phyloP scores from a whole-genome alignment of 139 green algal species.

The Tetraselmis chui region DNA sequence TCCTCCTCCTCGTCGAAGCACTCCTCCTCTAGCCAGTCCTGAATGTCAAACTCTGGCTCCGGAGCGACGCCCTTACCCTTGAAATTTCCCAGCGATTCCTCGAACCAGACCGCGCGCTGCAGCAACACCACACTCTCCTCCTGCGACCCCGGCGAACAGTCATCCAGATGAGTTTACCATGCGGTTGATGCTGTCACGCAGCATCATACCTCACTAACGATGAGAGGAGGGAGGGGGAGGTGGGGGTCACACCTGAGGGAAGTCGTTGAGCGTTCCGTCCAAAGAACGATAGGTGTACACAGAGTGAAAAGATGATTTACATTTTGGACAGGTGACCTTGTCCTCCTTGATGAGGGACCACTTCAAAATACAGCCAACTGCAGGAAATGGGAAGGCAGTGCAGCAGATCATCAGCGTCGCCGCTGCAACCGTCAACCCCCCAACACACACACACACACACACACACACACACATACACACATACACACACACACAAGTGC shows the following conservation, averaged over 20 bases:
- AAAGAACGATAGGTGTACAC: background rate
- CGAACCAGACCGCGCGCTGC: background rate
- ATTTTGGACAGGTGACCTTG: background rate
- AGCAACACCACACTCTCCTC: background rate
- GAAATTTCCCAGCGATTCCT: background rate
- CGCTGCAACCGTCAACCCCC: background rate
- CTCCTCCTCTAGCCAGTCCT: background rate
- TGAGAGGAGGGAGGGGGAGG: background rate
- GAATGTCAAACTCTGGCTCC: background rate
- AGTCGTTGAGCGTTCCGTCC: background rate
- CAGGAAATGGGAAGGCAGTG: background rate
- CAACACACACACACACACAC: too few species aligned
- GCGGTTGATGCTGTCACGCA: background rate
- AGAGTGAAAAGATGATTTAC: background rate
- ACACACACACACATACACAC: too few species aligned
- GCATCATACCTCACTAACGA: background rate
- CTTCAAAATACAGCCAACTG: background rate
- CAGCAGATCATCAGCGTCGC: background rate
- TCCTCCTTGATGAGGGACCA: background rate
- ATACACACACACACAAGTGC: background rate
- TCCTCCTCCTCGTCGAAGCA: background rate
- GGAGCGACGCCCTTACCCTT: background rate
- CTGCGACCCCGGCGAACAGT: background rate
- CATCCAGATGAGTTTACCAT: background rate
- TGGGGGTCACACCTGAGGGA: background rate